Percentiles rank a stretch among this genome's conserved stretches.
Evolutionary conservation across 768 basidiomycete species (phyloP).

Genomic region (Panellus pusillus): DNA sequence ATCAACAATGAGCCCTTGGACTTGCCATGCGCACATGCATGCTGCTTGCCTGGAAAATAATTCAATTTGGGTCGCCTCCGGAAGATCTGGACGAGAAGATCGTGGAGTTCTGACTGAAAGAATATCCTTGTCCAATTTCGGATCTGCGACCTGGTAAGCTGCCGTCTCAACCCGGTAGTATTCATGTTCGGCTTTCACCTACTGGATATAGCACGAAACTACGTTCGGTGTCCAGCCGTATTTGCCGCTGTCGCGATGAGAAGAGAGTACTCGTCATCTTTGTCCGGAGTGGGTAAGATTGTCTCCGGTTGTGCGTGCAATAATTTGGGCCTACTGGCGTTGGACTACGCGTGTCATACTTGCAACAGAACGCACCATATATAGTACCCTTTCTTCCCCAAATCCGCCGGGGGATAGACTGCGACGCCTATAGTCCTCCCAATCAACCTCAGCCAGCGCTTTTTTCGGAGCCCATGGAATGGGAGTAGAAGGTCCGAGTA

Average conservation of each 20-base stretch:
- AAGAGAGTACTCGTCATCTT: constrained; percentile 1
- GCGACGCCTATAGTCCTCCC: constrained; percentile 43
- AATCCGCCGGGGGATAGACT: constrained; percentile 68
- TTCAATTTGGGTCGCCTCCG: constrained; percentile 68
- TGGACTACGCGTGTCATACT: background rate
- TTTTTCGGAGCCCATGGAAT: constrained; percentile 16
- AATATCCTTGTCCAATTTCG: constrained; percentile 42
- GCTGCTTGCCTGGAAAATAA: constrained; percentile 75
- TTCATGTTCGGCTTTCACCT: constrained; percentile 49
- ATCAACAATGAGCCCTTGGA: background rate
- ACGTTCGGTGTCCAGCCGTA: constrained; percentile 85
- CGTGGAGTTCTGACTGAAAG: constrained; percentile 69
- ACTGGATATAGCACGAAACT: constrained; percentile 93
- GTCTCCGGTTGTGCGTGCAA: constrained; percentile 28
- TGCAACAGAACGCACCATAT: constrained; percentile 52
- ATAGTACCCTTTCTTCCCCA: constrained; percentile 47
- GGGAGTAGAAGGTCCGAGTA: background rate
- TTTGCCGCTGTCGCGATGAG: constrained; percentile 82
- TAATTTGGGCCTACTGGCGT: constrained; percentile 23
- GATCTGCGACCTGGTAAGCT: constrained; percentile 14
- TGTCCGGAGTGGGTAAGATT: constrained; percentile 2
- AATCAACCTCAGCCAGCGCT: constrained; percentile 29
- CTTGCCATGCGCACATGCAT: background rate
- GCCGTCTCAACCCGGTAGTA: background rate
- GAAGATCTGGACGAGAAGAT: constrained; percentile 73